Evolutionary conservation across 768 basidiomycete genomes (phyloP).

Genomic region (Nevesoporus exiguus): DNA sequence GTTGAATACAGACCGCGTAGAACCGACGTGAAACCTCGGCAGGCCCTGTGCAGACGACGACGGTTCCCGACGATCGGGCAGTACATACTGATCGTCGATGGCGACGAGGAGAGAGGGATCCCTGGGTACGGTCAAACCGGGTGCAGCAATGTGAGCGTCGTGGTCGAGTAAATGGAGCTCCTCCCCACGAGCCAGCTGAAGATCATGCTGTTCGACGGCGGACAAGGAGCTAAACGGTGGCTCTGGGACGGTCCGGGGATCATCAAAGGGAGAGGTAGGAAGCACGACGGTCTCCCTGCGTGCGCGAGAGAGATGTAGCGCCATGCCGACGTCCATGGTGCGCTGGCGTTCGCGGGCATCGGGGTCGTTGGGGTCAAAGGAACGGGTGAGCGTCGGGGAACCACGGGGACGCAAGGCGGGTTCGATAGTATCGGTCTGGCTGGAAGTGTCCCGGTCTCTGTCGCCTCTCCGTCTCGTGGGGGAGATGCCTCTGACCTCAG

Average conservation of each 20-base stretch:
- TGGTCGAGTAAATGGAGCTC: constrained; percentile 15
- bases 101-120: constrained; percentile 46
- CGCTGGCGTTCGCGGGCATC: constrained; percentile 83
- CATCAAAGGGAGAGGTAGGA: constrained; percentile 35
- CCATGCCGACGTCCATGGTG: constrained; percentile 94
- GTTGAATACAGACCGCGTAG: constrained; percentile 59
- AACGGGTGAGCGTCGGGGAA: constrained; percentile 60
- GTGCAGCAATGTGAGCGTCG: constrained; percentile 1
- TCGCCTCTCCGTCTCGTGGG: constrained; percentile 37
- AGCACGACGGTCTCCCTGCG: constrained; percentile 56
- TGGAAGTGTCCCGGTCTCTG: constrained; percentile 30
- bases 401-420: constrained; percentile 42
- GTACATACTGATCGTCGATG: constrained; percentile 13
- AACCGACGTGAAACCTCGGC: constrained; percentile 67
- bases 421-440: constrained; percentile 41
- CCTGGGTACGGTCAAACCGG: constrained; percentile 31
- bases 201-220: constrained; percentile 46
- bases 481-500: constrained; percentile 41
- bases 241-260: constrained; percentile 31
- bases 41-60: constrained; percentile 41
- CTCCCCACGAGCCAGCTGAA: constrained; percentile 39
- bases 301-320: constrained; percentile 71
- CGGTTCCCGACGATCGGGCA: constrained; percentile 30
- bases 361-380: constrained; percentile 67
- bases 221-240: constrained; percentile 42